phyloP scores from a whole-genome alignment of 2,329 filamentous ascomycete genomes.

The Aspergillus fumigatus region DNA sequence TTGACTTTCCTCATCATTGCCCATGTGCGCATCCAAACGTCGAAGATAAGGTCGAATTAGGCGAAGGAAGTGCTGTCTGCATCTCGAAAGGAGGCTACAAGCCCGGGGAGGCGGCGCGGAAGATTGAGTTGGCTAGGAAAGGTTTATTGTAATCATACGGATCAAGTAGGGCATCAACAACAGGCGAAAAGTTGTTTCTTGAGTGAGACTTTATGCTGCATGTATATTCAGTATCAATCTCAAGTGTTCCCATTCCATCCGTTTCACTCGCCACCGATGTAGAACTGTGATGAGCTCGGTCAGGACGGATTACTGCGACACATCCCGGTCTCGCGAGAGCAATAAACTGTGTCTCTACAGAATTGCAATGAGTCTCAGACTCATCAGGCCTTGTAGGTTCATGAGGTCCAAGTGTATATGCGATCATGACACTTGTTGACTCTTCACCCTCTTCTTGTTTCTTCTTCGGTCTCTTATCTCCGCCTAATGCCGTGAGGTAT shows the following conservation, averaged over 20 bases:
- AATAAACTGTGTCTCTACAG: neutral
- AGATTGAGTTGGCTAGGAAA: slow-evolving; percentile 48
- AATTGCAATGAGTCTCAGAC: neutral
- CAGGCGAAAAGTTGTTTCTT: neutral
- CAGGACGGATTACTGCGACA: neutral
- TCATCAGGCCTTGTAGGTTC: neutral
- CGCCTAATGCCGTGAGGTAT: slow-evolving; percentile 25
- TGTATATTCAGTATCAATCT: neutral
- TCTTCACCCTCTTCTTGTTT: neutral
- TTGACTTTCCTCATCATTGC: slow-evolving; percentile 95
- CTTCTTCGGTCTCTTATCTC: slow-evolving; percentile 20
- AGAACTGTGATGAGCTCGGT: neutral
- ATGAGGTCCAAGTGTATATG: neutral
- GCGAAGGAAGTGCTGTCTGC: slow-evolving; percentile 46
- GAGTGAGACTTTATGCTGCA: neutral
- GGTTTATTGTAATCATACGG: slow-evolving; percentile 38
- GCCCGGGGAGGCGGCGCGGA: slow-evolving; percentile 43
- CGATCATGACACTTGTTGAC: neutral
- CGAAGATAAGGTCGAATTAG: slow-evolving; percentile 70
- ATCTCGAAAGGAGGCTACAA: slow-evolving; percentile 47
- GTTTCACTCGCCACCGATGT: neutral
- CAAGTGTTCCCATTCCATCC: neutral
- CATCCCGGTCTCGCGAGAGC: neutral
- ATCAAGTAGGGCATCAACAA: neutral
- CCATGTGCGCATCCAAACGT: slow-evolving; percentile 76